Conservation (phyloP, 805 yeast species). For the Suhomyces sp. region DNA sequence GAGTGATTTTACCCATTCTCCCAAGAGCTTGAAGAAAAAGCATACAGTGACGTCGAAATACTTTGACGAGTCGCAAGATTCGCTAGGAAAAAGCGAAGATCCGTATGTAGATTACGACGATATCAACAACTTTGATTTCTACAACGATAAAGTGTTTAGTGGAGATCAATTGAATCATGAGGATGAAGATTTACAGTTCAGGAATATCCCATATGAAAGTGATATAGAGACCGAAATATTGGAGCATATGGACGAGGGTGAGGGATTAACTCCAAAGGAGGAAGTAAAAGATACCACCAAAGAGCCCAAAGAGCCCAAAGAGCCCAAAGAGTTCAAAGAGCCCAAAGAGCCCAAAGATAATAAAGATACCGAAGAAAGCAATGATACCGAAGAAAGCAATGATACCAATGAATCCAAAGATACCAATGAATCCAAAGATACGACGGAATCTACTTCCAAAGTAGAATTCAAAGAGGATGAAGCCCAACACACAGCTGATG, state of each 20-base stretch:
- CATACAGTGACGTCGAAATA: conserved; percentile 8
- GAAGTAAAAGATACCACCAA: not conserved
- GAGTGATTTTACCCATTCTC: not conserved
- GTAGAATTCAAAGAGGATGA: not conserved
- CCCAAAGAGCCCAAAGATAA: not conserved
- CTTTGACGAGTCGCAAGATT: conserved; percentile 1
- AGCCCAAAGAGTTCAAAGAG: not conserved
- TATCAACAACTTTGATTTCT: conserved; percentile 3
- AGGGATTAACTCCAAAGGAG: not conserved
- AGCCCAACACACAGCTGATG: no score
- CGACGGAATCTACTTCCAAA: no score
- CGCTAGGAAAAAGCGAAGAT: not conserved
- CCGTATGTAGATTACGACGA: conserved; percentile 2
- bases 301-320: not conserved
- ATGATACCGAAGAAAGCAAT: no score
- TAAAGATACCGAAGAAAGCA: no score
- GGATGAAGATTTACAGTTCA: conserved; percentile 1
- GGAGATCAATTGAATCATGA: conserved; percentile 1
- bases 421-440: not conserved
- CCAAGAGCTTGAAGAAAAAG: conserved; percentile 4
- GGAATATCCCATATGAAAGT: conserved; percentile 12
- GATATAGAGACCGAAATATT: conserved; percentile 29
- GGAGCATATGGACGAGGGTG: not conserved
- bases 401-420: no score
- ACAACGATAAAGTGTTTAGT: conserved; percentile 4